A percentile compares a stretch with the other conserved stretches of the same genome.
phyloP scores from a whole-genome alignment of 2,329 filamentous ascomycete genomes.

The Trichophyton benhamiae region DNA sequence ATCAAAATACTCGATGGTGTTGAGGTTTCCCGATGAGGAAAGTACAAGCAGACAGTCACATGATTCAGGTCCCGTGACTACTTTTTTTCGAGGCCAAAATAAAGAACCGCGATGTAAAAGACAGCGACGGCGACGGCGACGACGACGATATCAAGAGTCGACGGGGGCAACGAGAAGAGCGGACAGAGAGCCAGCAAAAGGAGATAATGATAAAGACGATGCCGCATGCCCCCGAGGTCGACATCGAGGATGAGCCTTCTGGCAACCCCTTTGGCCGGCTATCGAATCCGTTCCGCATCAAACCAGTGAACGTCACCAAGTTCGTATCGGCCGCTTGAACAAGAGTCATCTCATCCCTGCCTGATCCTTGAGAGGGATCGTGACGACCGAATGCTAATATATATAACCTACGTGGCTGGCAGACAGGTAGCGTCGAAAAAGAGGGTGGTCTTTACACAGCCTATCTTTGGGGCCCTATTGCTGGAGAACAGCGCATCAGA shows the following conservation, averaged over 20 bases:
- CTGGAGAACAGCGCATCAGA: conserved; percentile 57
- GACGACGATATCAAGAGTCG: not conserved
- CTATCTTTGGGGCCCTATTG: conserved; percentile 47
- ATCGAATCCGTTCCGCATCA: conserved; percentile 38
- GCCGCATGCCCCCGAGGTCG: conserved; percentile 12
- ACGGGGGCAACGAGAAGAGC: not conserved
- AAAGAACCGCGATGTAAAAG: not conserved
- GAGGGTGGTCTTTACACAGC: conserved; percentile 41
- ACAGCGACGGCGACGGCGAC: not conserved
- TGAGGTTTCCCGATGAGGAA: not conserved
- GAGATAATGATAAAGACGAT: conserved; percentile 13
- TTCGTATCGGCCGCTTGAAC: not conserved
- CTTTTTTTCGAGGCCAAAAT: not conserved
- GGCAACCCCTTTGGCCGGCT: conserved; percentile 37
- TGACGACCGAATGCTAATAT: not conserved
- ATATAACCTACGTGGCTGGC: conserved; percentile 1
- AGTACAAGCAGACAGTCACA: not conserved
- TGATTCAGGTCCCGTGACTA: not conserved
- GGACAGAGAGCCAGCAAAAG: not conserved
- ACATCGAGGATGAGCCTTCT: conserved; percentile 15
- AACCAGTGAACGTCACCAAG: conserved; percentile 39
- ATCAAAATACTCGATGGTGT: not conserved
- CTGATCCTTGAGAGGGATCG: not conserved
- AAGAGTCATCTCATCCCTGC: not conserved
- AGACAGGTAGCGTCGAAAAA: conserved; percentile 22